Percentiles rank a stretch among this genome's conserved stretches.
Evolutionary conservation across 2,329 filamentous ascomycete species (phyloP).

Genomic region (Colletotrichum horii): DNA sequence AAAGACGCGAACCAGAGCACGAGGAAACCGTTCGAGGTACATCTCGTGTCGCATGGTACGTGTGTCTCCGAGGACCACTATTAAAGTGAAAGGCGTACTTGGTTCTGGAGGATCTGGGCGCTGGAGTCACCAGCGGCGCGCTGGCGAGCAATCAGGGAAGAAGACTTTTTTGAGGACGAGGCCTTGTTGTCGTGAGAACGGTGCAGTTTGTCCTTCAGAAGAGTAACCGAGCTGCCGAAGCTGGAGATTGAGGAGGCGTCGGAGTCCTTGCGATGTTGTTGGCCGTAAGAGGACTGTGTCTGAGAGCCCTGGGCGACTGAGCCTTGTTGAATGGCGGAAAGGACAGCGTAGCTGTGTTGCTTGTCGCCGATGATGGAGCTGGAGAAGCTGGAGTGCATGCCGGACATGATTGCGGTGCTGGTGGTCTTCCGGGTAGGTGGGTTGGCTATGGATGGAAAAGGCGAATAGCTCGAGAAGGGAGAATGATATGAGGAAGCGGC

Average conservation of each 20-base stretch:
- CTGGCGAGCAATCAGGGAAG: constrained; percentile 10
- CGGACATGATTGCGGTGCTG: constrained; percentile 5
- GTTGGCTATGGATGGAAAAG: neutral
- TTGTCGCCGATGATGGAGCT: constrained; percentile 16
- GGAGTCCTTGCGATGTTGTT: neutral
- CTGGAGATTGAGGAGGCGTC: constrained; percentile 18
- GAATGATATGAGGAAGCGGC: neutral
- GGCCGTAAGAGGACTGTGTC: neutral
- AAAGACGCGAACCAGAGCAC: neutral
- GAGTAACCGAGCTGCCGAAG: constrained; percentile 21
- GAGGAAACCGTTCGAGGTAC: neutral
- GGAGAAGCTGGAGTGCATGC: constrained; percentile 15
- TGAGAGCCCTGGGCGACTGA: neutral
- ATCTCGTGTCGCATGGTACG: neutral
- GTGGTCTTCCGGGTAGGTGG: neutral
- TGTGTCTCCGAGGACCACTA: neutral
- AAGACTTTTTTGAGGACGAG: neutral
- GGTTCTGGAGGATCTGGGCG: neutral
- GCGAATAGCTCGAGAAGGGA: neutral
- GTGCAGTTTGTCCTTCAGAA: neutral
- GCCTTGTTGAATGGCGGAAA: constrained; percentile 7
- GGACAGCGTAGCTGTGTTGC: constrained; percentile 7
- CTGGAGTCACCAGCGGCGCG: constrained; percentile 4
- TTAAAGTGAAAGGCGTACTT: neutral
- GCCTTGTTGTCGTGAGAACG: neutral